Percentiles rank a stretch among this genome's conserved stretches.
Conservation (phyloP, 2,329 filamentous ascomycete species). For the Botryotinia convoluta region DNA sequence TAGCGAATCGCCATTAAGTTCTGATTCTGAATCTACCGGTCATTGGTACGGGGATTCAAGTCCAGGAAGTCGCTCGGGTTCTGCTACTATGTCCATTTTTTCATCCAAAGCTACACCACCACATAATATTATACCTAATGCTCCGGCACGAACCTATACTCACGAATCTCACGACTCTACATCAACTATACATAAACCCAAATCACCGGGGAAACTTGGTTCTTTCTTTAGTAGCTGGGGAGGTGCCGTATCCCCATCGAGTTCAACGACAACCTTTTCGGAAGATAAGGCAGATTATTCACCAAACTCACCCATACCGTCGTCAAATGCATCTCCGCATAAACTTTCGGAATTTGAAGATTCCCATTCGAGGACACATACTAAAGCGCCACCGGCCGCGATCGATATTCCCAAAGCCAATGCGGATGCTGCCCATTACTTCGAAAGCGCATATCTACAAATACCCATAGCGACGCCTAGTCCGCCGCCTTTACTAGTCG, state of each 20-base stretch:
- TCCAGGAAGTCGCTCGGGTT: constrained; percentile 30
- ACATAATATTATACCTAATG: constrained; percentile 31
- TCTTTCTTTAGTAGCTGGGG: constrained; percentile 69
- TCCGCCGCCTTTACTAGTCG: constrained; percentile 56
- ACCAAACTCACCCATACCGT: constrained; percentile 57
- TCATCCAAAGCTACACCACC: constrained; percentile 38
- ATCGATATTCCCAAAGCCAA: constrained; percentile 40
- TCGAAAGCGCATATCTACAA: constrained; percentile 36
- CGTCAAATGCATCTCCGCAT: constrained; percentile 47
- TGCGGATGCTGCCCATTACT: constrained; percentile 42
- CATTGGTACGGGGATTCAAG: constrained; percentile 36
- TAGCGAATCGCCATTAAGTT: constrained; percentile 34
- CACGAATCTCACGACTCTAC: constrained; percentile 34
- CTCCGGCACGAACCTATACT: constrained; percentile 29
- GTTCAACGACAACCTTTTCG: constrained; percentile 62
- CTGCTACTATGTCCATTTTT: constrained; percentile 39
- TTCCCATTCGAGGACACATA: constrained; percentile 27
- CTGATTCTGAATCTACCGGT: constrained; percentile 33
- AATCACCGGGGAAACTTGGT: constrained; percentile 56
- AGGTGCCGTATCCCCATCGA: constrained; percentile 51
- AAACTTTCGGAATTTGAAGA: constrained; percentile 34
- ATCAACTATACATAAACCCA: constrained; percentile 40
- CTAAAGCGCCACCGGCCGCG: constrained; percentile 40
- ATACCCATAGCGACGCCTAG: constrained; percentile 37
- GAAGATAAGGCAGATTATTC: constrained; percentile 48